Base-by-base conservation (phyloP, 2,329 filamentous ascomycete genomes). In the Huntiella bhutanensis region DNA sequence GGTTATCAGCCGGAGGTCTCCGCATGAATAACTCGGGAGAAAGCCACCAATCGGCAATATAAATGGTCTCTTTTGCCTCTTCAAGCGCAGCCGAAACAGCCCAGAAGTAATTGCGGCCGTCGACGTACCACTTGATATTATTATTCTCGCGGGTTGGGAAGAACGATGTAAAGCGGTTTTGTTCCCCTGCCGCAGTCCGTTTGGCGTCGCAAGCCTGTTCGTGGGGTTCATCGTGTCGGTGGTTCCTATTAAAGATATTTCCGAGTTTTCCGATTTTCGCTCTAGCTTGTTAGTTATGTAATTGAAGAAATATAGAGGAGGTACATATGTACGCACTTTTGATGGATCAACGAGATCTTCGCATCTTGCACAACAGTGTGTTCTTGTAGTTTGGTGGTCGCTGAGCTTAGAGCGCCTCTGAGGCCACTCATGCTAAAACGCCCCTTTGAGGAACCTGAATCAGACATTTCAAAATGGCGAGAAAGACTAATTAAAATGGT, bases 21-120 rank as follows among this genome's bases (percentile, higher is more conserved):
- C 91, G 77, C 51, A 98, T 62, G 62, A 88, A 93, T 51, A 91
- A 63, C 61, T 91, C 83, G 0, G 84, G 91, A 3, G 83, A 92
- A 11, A 96, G 66, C 91, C 91, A 96, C 91, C 88, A 98, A 57
- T 96, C 91, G 50, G 71, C 81, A 53, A 98, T 92, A 61, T 96
- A 98, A 54, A 98, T 95, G 40, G 81, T 80, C 62, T 96, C 88
- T 56, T 82, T 82, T 34, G 91, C 91, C 50, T 78, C 71, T 52
- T 96, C 87, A n/a, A 96, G 69, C 0, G 87, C 88, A 33, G 80
- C 76, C 0, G 86, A 92, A 8, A 98, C 86, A 13, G 91, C 75
- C 79, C 86, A 94, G 60, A 91, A 92, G 62, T 98, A 98, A 63
- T 96, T 82, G 51, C 86, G 71, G 3, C 86, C 91, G 58, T 96